These are phyloP conservation scores for Solanum chiquidenum DNA, from an alignment of 257 asterid genomes.

Conservation along the genomic window DNA sequence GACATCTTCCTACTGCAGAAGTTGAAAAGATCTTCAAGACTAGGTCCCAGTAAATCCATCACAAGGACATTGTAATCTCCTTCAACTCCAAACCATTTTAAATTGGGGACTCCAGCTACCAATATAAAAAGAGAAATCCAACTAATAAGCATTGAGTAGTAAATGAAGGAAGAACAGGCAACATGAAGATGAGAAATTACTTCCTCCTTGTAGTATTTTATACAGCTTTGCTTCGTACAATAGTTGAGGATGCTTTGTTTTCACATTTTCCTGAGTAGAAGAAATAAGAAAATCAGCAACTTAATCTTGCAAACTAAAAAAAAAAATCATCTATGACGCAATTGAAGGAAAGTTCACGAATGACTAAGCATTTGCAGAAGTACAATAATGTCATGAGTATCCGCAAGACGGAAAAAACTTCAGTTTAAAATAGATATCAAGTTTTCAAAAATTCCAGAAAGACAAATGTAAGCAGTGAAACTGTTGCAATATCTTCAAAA, in stretches of 20 bases:
- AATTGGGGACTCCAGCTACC: constrained; percentile 54
- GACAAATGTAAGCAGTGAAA: neutral
- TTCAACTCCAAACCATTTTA: constrained; percentile 63
- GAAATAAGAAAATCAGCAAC: neutral
- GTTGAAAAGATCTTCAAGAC: constrained; percentile 65
- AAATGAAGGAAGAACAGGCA: neutral
- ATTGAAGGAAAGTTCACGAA: neutral
- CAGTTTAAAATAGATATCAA: neutral
- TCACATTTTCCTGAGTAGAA: constrained; percentile 45
- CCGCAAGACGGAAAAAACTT: neutral
- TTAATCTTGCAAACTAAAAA: neutral
- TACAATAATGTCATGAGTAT: neutral
- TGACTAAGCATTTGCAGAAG: neutral
- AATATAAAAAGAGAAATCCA: constrained; percentile 2
- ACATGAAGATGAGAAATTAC: constrained; percentile 24
- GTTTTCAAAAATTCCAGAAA: neutral
- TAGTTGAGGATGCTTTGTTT: constrained; percentile 60
- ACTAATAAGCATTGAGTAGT: neutral
- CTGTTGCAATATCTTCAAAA: neutral
- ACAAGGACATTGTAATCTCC: constrained; percentile 68
- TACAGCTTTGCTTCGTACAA: constrained; percentile 57
- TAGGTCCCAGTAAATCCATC: constrained; percentile 68
- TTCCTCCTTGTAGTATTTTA: constrained; percentile 62
- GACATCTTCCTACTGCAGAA: constrained; percentile 65
- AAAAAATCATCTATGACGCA: neutral